Evolutionary conservation across 2,329 filamentous ascomycete species (phyloP), one percentile per base, ranked within the genome.

Genomic region (Trichoderma semiorbis): DNA sequence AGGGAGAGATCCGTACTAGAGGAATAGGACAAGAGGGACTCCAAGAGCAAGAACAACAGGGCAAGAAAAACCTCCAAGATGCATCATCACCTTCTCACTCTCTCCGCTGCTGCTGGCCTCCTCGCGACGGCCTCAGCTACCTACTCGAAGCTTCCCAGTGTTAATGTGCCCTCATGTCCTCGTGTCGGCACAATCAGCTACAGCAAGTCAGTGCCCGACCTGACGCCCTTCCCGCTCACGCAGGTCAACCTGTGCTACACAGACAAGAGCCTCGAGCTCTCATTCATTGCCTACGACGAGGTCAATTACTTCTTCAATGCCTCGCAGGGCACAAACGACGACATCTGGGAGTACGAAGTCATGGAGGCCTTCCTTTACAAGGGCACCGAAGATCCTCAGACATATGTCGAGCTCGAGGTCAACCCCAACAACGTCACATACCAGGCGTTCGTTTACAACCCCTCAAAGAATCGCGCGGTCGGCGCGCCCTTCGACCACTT

Each of bases 381-480:
- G 39, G 85, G 85, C 67, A 82, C 78, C 72, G 79, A 80, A 50
- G 83, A 86, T 75, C 85, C 85, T 0, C 79, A 83, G 77, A 84
- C 81, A 1, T 87, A 87, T 75, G 79, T 87, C 72, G 85, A 87
- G 78, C 84, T 85, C 74, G 85, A 87, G 76, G 81, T 87, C 55
- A 85, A 77, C 75, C 85, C 85, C 64, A 73, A 85, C 79, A 86
- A 87, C 72, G 81, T 84, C 67, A 87, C 84, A 26, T 87, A 84
- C 78, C 84, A 86, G 73, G 83, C 84, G 10, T 84, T 85, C 72
- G 82, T 87, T 74, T 86, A 84, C 78, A 87, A 87, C 75, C 85
- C 84, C 5, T 81, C 82, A 74, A 85, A 86, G 74, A 79, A 81
- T 16, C 82, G 84, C 30, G 78, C 79, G 2, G 69, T 75, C 1